A percentile compares a stretch with the other conserved stretches of the same genome.
Conservation (phyloP, 176 grass and related monocot genomes). For the Triticum aestivum region DNA sequence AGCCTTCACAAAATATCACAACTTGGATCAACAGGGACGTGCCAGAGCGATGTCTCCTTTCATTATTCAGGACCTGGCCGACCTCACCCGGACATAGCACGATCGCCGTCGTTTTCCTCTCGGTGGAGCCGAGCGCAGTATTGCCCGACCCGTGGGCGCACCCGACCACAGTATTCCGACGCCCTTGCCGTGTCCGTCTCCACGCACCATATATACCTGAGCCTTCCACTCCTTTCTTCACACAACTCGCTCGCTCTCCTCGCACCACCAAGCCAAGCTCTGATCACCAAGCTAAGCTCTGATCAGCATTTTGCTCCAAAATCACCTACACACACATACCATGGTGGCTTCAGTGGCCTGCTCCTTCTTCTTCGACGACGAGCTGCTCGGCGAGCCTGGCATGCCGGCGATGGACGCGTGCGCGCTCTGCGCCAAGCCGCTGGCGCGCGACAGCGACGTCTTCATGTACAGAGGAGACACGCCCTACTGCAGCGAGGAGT, state of each 20-base stretch:
- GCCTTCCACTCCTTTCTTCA: too few relatives aligned
- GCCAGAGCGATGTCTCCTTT: too few relatives aligned
- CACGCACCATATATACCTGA: too few relatives aligned
- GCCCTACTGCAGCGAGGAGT: constrained; percentile 75
- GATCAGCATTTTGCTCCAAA: not conserved
- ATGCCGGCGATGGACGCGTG: constrained; percentile 43
- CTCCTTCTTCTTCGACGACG: constrained; percentile 53
- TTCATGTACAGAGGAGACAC: constrained; percentile 84
- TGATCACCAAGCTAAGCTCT: not conserved
- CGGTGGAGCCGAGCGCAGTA: not conserved
- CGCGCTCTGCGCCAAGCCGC: constrained; percentile 52
- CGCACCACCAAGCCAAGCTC: not conserved
- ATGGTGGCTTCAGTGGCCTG: not conserved
- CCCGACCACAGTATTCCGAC: too few relatives aligned
- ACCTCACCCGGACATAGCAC: not conserved
- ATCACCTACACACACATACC: not conserved
- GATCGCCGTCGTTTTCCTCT: not conserved
- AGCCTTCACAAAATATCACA: too few relatives aligned
- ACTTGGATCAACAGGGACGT: not conserved
- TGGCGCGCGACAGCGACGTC: constrained; percentile 49
- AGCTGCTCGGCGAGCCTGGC: not conserved
- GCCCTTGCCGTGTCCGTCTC: too few relatives aligned
- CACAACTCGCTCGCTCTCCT: too few relatives aligned
- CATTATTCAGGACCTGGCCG: too few relatives aligned
- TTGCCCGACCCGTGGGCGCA: too few relatives aligned